These are phyloP conservation scores for Thymus quinquecostatus DNA, from an alignment of 257 asterid genomes.

Conservation along the genomic window DNA sequence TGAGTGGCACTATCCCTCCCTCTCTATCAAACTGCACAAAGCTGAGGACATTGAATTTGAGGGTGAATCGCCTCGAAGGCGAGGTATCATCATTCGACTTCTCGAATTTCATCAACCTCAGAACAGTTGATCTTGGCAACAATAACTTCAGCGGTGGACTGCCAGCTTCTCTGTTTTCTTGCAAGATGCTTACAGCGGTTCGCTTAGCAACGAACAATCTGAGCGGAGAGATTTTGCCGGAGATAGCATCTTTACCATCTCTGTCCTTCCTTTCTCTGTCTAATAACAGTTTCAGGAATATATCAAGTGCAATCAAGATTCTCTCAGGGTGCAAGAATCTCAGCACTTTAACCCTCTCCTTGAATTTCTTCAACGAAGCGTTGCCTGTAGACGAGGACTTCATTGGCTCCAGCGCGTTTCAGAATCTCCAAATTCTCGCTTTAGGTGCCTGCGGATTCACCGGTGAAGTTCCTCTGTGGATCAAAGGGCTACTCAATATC, in stretches of 20 bases:
- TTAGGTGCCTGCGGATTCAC: conserved; percentile 77
- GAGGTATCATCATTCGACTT: conserved; percentile 72
- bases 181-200: conserved; percentile 75
- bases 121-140: conserved; percentile 76
- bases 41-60: conserved; percentile 61
- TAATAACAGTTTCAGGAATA: conserved; percentile 71
- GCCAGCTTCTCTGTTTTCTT: conserved; percentile 70
- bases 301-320: conserved; percentile 66
- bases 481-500: conserved; percentile 50
- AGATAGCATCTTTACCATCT: conserved; percentile 57
- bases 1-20: conserved; percentile 70
- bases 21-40: conserved; percentile 73
- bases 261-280: conserved; percentile 86
- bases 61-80: conserved; percentile 79
- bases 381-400: conserved; percentile 54
- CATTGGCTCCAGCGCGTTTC: conserved; percentile 51
- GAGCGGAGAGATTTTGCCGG: conserved; percentile 65
- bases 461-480: conserved; percentile 77
- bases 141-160: conserved; percentile 63
- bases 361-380: conserved; percentile 67
- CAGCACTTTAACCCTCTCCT: conserved; percentile 63
- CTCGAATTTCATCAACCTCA: conserved; percentile 63
- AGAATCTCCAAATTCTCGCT: conserved; percentile 65
- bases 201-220: conserved; percentile 75
- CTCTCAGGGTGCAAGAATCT: conserved; percentile 77